Evolutionary conservation across 192 early-diverging fungal genomes (phyloP).

Genomic region (Backusella westeae): DNA sequence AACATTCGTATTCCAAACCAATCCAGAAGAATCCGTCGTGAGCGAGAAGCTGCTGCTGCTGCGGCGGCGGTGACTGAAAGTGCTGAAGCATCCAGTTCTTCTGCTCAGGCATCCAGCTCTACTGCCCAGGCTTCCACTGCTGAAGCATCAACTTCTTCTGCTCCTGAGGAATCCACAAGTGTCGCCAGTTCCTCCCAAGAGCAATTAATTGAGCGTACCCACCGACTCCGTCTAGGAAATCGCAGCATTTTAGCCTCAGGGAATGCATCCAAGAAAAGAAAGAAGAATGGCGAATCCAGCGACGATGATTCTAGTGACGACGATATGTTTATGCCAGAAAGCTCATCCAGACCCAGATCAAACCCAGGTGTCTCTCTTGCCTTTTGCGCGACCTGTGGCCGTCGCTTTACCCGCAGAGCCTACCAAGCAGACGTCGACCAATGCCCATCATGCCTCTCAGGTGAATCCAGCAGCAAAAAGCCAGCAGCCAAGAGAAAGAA

Average conservation of each 20-base stretch:
- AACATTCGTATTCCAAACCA: slow-evolving; percentile 34
- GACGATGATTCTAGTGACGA: slow-evolving; percentile 14
- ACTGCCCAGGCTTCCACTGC: neutral
- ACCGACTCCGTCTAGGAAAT: neutral
- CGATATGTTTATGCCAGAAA: slow-evolving; percentile 15
- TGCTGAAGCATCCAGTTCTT: slow-evolving; percentile 14
- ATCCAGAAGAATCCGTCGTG: neutral
- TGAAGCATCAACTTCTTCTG: neutral
- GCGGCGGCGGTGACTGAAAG: neutral
- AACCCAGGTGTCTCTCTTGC: slow-evolving; percentile 31
- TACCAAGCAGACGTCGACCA: slow-evolving; percentile 29
- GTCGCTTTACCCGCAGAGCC: slow-evolving; percentile 35
- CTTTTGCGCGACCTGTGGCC: slow-evolving; percentile 46
- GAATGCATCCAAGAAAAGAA: slow-evolving; percentile 28
- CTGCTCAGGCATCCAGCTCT: neutral
- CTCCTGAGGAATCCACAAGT: neutral
- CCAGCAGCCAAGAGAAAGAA: slow-evolving; percentile 2
- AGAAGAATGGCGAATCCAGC: slow-evolving; percentile 16
- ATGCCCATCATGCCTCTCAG: slow-evolving; percentile 30
- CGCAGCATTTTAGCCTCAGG: neutral
- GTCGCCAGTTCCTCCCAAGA: neutral
- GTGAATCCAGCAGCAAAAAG: neutral
- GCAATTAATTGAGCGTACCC: neutral
- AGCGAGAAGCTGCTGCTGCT: neutral
- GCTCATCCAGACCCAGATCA: slow-evolving; percentile 16